A percentile compares a stretch with the other conserved stretches of the same genome.
These are phyloP conservation scores for Acanthamoeba sp. DNA, from an alignment of 208 protist species.

Conservation along the genomic window DNA sequence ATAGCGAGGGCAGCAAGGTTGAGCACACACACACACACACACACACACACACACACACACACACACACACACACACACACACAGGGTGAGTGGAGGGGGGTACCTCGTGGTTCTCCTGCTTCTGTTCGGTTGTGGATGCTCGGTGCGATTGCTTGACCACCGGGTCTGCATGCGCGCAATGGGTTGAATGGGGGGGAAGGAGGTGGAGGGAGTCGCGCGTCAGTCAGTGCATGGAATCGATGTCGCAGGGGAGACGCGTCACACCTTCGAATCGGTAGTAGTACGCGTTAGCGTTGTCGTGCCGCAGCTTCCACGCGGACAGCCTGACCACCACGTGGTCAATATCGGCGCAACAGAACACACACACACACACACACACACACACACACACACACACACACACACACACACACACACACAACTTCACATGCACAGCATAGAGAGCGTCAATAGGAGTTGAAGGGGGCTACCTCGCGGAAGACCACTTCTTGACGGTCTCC, in stretches of 20 bases:
- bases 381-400: no score
- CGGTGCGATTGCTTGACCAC: slow-evolving; percentile 55
- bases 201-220: no score
- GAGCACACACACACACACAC: no score
- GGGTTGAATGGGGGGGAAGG: neutral
- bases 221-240: no score
- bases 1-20: slow-evolving; percentile 41
- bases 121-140: slow-evolving; percentile 27
- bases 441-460: neutral
- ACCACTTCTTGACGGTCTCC: slow-evolving; percentile 57
- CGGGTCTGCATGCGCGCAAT: neutral
- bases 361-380: neutral
- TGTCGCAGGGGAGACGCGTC: no score
- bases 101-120: slow-evolving; percentile 59
- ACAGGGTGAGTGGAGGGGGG: neutral
- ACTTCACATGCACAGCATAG: neutral
- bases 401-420: neutral
- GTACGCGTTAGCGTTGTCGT: slow-evolving; percentile 62
- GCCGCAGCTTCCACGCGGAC: slow-evolving; percentile 29
- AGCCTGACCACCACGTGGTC: neutral
- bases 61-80: neutral
- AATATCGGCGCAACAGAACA: neutral
- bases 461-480: neutral
- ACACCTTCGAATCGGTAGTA: slow-evolving; percentile 62
- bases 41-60: neutral